Conservation (phyloP, 768 basidiomycete genomes). For the Hericium rajendrae region DNA sequence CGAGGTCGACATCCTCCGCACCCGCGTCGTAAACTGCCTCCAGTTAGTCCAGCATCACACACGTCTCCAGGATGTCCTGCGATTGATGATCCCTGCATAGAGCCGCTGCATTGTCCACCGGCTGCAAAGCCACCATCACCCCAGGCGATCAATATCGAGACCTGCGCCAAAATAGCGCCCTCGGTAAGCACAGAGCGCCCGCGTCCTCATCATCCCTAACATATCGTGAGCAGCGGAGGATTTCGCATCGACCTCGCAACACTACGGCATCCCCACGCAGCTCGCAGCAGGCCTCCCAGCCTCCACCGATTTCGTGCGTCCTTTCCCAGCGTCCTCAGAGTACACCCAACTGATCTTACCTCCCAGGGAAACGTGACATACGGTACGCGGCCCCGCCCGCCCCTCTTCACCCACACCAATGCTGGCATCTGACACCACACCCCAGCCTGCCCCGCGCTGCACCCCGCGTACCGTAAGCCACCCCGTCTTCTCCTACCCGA, state of each 20-base stretch:
- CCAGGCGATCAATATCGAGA: conserved; percentile 6
- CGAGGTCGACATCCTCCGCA: conserved; percentile 43
- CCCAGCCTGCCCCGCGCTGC: conserved; percentile 9
- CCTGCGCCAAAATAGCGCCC: conserved; percentile 10
- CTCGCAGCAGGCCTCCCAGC: conserved; percentile 1
- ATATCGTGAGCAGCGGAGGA: conserved; percentile 8
- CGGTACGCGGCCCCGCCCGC: conserved; percentile 2
- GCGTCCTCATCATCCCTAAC: background rate
- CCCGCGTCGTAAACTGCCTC: conserved; percentile 62
- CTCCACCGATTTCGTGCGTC: conserved; percentile 14
- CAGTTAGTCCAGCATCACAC: conserved; percentile 35
- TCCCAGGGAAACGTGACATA: conserved; percentile 14
- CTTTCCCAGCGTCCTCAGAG: background rate
- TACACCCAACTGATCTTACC: background rate
- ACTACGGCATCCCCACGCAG: conserved; percentile 8
- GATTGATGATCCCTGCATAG: background rate
- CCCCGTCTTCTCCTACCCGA: background rate
- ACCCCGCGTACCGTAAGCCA: conserved; percentile 11
- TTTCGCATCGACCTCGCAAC: conserved; percentile 8
- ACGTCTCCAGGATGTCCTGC: background rate
- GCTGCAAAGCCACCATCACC: background rate
- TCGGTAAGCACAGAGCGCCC: conserved; percentile 9
- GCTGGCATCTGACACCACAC: background rate
- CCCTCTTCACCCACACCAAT: background rate
- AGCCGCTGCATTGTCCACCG: background rate